These are phyloP conservation scores for Daedaleopsis sinensis DNA, from an alignment of 768 basidiomycete species.

Conservation along the genomic window DNA sequence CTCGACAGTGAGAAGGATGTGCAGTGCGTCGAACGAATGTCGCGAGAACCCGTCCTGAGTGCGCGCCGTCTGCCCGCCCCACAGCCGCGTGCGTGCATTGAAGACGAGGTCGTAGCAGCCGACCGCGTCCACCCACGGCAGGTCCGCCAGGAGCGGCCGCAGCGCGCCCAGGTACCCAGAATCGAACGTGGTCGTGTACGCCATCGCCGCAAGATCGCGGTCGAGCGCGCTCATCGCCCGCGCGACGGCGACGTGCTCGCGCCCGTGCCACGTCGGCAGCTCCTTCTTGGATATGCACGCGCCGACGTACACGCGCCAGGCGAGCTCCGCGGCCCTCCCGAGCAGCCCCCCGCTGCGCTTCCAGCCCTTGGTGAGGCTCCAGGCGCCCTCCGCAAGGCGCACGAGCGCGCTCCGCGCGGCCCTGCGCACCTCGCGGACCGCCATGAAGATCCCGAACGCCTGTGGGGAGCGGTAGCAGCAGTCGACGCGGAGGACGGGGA, in stretches of 20 bases:
- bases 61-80: constrained; percentile 1
- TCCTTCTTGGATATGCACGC: constrained; percentile 7
- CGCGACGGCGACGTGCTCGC: constrained; percentile 8
- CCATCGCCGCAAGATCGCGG: constrained; percentile 6
- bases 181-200: constrained; percentile 14
- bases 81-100: constrained; percentile 3
- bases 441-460: constrained; percentile 15
- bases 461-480: constrained; percentile 25
- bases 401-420: background rate
- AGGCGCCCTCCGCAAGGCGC: background rate
- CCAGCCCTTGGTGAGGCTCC: constrained; percentile 5
- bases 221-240: background rate
- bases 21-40: constrained; percentile 10
- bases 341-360: constrained; percentile 1
- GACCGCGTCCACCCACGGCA: constrained; percentile 5
- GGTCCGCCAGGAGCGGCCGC: constrained; percentile 6
- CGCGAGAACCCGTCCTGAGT: constrained; percentile 6
- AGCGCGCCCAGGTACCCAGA: background rate
- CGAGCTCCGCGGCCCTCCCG: background rate
- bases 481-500: constrained; percentile 18
- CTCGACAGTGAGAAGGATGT: constrained; percentile 3
- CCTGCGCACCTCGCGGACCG: background rate
- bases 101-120: constrained; percentile 11
- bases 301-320: background rate
- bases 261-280: constrained; percentile 9